phyloP scores from a whole-genome alignment of 495 filamentous ascomycete species.

The Friedmanniomyces endolithicus region DNA sequence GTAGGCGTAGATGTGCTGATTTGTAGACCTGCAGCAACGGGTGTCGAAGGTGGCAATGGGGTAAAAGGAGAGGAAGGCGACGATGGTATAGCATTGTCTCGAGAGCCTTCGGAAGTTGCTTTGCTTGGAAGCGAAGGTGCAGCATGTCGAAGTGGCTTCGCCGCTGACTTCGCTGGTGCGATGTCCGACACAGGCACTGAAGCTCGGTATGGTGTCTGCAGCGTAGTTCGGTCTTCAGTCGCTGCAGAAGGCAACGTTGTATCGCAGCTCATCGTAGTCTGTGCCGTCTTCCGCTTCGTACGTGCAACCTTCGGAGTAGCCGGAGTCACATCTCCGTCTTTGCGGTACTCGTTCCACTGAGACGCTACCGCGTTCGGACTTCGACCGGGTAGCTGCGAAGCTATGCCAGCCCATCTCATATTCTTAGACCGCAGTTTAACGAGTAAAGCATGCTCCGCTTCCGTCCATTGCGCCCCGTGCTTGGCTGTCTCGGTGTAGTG shows the following conservation, averaged over 20 bases:
- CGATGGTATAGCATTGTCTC: no score
- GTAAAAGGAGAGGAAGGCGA: not conserved
- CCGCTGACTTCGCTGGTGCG: no score
- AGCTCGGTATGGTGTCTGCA: no score
- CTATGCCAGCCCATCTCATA: not conserved
- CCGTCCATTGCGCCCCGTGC: not conserved
- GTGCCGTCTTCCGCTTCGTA: no score
- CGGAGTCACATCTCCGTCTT: not conserved
- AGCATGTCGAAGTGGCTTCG: no score
- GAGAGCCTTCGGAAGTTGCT: not conserved
- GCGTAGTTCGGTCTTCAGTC: no score
- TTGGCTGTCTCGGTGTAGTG: not conserved
- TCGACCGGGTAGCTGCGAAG: slow-evolving; percentile 2
- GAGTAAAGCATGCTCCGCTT: not conserved
- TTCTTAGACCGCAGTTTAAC: not conserved
- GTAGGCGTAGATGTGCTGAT: not conserved
- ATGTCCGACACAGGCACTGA: no score
- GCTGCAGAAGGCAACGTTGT: no score
- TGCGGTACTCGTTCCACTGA: not conserved
- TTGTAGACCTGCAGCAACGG: not conserved
- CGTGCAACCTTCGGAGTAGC: not conserved
- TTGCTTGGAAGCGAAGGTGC: not conserved
- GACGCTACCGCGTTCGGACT: not conserved
- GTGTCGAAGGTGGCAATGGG: not conserved
- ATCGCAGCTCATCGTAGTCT: no score